These are phyloP conservation scores for Fusarium transvaalense DNA, from an alignment of 2,329 filamentous ascomycete species.

Conservation along the genomic window DNA sequence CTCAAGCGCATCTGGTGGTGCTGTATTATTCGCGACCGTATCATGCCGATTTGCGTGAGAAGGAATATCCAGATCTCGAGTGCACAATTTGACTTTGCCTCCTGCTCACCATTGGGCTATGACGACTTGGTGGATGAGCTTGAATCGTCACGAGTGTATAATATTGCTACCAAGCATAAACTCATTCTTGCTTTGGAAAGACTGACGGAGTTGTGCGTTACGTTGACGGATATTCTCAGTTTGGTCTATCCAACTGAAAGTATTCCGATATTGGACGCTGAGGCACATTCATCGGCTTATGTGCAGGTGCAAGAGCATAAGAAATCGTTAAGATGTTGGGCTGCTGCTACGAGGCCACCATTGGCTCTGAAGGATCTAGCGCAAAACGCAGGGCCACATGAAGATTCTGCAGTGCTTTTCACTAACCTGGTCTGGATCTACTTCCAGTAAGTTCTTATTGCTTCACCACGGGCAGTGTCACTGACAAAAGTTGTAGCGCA, in stretches of 20 bases:
- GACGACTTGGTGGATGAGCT: conserved; percentile 39
- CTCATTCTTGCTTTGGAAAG: conserved; percentile 31
- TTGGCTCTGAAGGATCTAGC: conserved; percentile 23
- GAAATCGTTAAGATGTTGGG: conserved; percentile 23
- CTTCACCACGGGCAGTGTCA: fast-evolving
- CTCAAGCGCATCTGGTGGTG: conserved; percentile 41
- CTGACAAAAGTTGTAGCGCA: conserved; percentile 13
- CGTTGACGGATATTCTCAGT: conserved; percentile 31
- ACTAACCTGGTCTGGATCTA: conserved; percentile 43
- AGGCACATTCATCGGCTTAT: conserved; percentile 25
- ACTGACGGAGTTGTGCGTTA: conserved; percentile 33
- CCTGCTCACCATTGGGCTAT: conserved; percentile 21
- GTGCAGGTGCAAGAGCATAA: conserved; percentile 29
- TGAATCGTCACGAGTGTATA: conserved; percentile 35
- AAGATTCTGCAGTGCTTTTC: conserved; percentile 35
- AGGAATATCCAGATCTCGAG: conserved; percentile 37
- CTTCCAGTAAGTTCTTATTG: conserved; percentile 25
- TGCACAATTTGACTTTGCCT: conserved; percentile 31
- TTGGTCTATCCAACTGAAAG: conserved; percentile 35
- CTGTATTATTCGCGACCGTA: conserved; percentile 38
- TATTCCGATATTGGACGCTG: conserved; percentile 20
- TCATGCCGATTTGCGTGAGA: conserved; percentile 37
- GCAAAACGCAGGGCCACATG: conserved; percentile 1
- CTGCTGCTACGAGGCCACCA: conserved; percentile 19
- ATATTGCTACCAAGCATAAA: conserved; percentile 35